Base-by-base conservation (phyloP, 768 basidiomycete species). In the Exsudoporus frostii region DNA sequence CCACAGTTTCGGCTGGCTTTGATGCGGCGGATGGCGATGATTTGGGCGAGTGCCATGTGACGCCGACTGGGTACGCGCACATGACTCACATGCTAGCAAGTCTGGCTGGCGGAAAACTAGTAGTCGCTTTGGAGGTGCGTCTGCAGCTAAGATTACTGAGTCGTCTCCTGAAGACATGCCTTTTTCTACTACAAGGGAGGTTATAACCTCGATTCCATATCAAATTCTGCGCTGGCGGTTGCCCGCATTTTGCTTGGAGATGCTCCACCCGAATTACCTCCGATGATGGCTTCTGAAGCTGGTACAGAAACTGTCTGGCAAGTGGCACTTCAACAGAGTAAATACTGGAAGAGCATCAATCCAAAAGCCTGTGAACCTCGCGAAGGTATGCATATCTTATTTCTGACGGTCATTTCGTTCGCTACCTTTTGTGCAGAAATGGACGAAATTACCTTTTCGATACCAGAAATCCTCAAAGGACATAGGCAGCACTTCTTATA, bases 51-150 rank as follows among this genome's bases (percentile, higher is more conserved):
- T 98, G 95, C 62, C 76, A 84, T 59, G 95, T 99, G 54, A 81
- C 90, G 5, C 97, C 97, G 1, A 81, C 85, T 17, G 97, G 95
- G 5, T 99, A 93, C 68, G 93, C 93, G 0, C 97, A 98, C 62
- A 98, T 99, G 95, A 97, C 97, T 7, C 90, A 98, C 65, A 96
- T 99, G 92, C 78, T 99, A 9, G 82, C 85, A 37, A 84, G 88
- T 20, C 76, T 99, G 17, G 96, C 96, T 22, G 81, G 83, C 8
- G 97, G 97, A 3, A 89, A 85, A 62, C 62, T 99, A 15, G 91
- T 96, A 11, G 92, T 96, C 29, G 95, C 93, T 2, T 81, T 99
- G 38, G 97, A 99, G 82, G 96, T 96, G 51, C 44, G 57, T 29
- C 2, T 20, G 8, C 2, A 74, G 52, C 33, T n/a, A 27, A 27